These are phyloP conservation scores for Aspergillus unguis DNA, from an alignment of 2,329 filamentous ascomycete species.

Conservation along the genomic window DNA sequence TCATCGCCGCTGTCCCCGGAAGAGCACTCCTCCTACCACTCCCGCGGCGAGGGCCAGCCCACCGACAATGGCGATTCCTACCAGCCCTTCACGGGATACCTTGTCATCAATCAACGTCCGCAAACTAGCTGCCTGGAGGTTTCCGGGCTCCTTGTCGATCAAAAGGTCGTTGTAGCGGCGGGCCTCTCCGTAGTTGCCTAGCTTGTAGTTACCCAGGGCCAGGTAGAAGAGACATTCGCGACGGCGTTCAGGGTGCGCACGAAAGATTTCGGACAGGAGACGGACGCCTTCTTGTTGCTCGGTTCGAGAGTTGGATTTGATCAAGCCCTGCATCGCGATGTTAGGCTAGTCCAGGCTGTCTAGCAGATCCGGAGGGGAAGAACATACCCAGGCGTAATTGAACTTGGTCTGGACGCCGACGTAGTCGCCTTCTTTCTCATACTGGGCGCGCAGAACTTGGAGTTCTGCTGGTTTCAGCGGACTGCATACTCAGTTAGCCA, in stretches of 20 bases:
- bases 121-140: constrained; percentile 85
- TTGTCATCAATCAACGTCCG: constrained; percentile 89
- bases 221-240: constrained; percentile 98
- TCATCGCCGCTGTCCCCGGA: constrained; percentile 69
- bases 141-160: constrained; percentile 84
- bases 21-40: constrained; percentile 82
- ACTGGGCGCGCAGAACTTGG: constrained; percentile 86
- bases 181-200: constrained; percentile 95
- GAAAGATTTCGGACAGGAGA: constrained; percentile 94
- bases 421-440: constrained; percentile 96
- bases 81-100: constrained; percentile 87
- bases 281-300: constrained; percentile 95
- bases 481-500: constrained; percentile 44
- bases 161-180: constrained; percentile 91
- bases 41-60: constrained; percentile 89
- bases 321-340: constrained; percentile 65
- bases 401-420: constrained; percentile 98
- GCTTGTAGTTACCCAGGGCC: constrained; percentile 94
- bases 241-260: constrained; percentile 83
- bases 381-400: constrained; percentile 93
- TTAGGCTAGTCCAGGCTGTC: background rate
- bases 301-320: constrained; percentile 78
- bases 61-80: constrained; percentile 93
- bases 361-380: background rate
- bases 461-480: constrained; percentile 89